phyloP scores from a whole-genome alignment of 2,329 filamentous ascomycete species.

The Ophiocordyceps camponoti-leonardi region DNA sequence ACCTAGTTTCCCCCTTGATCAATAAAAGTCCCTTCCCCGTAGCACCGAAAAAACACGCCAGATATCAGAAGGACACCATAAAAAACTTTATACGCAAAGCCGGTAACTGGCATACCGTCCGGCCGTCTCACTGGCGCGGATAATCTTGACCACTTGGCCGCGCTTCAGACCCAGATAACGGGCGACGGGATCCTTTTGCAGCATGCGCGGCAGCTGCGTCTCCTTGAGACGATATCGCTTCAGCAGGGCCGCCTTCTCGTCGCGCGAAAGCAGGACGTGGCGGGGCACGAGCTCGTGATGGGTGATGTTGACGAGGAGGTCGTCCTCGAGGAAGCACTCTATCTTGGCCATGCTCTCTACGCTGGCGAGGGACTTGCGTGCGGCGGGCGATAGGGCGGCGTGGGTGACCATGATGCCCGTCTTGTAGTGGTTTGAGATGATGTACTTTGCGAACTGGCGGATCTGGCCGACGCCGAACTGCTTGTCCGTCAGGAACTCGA shows the following conservation, averaged over 20 bases:
- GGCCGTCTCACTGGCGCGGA: conserved; percentile 85
- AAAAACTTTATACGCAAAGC: conserved; percentile 41
- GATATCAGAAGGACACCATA: neutral
- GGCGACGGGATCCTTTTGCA: conserved; percentile 81
- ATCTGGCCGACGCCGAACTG: conserved; percentile 84
- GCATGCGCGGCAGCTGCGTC: conserved; percentile 85
- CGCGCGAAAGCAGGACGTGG: conserved; percentile 75
- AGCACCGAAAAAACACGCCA: too few species aligned
- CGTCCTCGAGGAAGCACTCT: conserved; percentile 91
- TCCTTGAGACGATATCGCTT: conserved; percentile 91
- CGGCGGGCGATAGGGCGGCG: conserved; percentile 67
- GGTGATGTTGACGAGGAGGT: conserved; percentile 94
- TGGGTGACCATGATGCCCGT: conserved; percentile 83
- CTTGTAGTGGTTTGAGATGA: conserved; percentile 65
- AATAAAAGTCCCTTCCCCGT: too few species aligned
- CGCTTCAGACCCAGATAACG: conserved; percentile 80
- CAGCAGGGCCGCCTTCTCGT: conserved; percentile 76
- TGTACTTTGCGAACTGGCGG: conserved; percentile 71
- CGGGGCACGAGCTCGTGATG: conserved; percentile 92
- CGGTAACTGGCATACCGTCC: conserved; percentile 94
- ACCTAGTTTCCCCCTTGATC: too few species aligned
- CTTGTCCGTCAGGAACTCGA: conserved; percentile 75
- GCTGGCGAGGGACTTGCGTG: conserved; percentile 69
- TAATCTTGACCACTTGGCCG: conserved; percentile 96
- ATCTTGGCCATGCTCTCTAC: conserved; percentile 63